phyloP scores from a whole-genome alignment of 75 land plant genomes.

The Ceratopteris richardii region DNA sequence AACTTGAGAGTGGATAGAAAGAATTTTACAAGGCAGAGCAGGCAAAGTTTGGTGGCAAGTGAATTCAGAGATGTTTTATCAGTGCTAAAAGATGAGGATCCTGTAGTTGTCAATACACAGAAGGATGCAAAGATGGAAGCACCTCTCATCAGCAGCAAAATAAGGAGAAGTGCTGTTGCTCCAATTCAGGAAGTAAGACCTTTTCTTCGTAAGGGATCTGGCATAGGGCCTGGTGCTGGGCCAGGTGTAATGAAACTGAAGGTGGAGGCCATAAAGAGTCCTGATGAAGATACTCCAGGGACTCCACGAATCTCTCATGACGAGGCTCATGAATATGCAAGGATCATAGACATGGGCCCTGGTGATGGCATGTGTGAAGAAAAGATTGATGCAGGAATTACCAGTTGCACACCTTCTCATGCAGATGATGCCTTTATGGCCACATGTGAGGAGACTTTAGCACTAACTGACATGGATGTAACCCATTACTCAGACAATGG shows the following conservation, averaged over 20 bases:
- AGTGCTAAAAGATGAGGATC: constrained; percentile 13
- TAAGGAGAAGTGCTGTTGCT: constrained; percentile 57
- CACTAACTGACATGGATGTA: not conserved
- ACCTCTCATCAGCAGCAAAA: constrained; percentile 37
- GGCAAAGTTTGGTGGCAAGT: constrained; percentile 7
- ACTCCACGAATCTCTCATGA: constrained; percentile 15
- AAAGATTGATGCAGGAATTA: not conserved
- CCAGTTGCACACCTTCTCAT: not conserved
- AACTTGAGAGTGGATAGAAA: constrained; percentile 23
- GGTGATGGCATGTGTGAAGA: not conserved
- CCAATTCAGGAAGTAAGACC: constrained; percentile 66
- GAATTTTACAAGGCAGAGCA: constrained; percentile 14
- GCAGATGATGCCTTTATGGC: not conserved
- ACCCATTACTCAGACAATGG: constrained; percentile 1
- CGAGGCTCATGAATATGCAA: constrained; percentile 18
- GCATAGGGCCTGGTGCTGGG: constrained; percentile 46
- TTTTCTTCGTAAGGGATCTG: constrained; percentile 62
- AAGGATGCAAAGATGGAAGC: constrained; percentile 24
- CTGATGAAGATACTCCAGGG: constrained; percentile 9
- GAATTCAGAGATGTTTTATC: constrained; percentile 11
- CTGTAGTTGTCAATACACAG: not conserved
- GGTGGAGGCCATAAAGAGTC: constrained; percentile 9
- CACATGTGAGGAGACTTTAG: too few relatives aligned
- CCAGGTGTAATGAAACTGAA: constrained; percentile 31
- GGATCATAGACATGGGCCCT: constrained; percentile 14